A percentile compares a stretch with the other conserved stretches of the same genome.
phyloP scores from a whole-genome alignment of 2,329 filamentous ascomycete genomes.

The Thyridium curvatum region DNA sequence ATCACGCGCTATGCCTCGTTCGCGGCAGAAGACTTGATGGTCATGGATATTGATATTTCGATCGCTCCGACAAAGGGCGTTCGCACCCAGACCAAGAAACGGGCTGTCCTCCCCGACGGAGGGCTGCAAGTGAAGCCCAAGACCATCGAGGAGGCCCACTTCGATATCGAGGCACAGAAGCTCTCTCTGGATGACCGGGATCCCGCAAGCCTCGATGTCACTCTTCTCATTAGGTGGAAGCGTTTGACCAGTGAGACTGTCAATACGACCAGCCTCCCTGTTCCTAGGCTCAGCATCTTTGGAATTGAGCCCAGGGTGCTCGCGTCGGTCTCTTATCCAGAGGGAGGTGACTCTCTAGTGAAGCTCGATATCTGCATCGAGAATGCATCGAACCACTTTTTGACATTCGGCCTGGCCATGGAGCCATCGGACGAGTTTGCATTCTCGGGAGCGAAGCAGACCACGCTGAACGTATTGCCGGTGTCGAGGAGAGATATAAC shows the following conservation, averaged over 20 bases:
- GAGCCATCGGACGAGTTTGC: constrained; percentile 89
- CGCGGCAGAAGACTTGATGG: constrained; percentile 61
- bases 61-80: constrained; percentile 47
- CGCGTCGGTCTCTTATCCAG: constrained; percentile 44
- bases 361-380: constrained; percentile 64
- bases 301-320: constrained; percentile 84
- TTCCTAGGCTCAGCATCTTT: constrained; percentile 75
- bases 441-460: constrained; percentile 82
- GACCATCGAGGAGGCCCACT: constrained; percentile 64
- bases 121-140: constrained; percentile 54
- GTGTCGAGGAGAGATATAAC: constrained; percentile 68
- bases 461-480: constrained; percentile 74
- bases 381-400: constrained; percentile 89
- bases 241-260: constrained; percentile 34
- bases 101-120: constrained; percentile 27
- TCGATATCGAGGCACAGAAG: constrained; percentile 71
- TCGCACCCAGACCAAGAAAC: constrained; percentile 43
- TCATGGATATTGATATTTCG: constrained; percentile 55
- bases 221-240: constrained; percentile 72
- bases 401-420: constrained; percentile 89
- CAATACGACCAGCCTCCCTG: constrained; percentile 64
- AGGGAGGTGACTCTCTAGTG: constrained; percentile 27
- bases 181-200: constrained; percentile 74
- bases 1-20: constrained; percentile 71
- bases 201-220: constrained; percentile 67